Base-by-base conservation (phyloP, 345 rosid genomes). In the Mallotus nudiflorus region DNA sequence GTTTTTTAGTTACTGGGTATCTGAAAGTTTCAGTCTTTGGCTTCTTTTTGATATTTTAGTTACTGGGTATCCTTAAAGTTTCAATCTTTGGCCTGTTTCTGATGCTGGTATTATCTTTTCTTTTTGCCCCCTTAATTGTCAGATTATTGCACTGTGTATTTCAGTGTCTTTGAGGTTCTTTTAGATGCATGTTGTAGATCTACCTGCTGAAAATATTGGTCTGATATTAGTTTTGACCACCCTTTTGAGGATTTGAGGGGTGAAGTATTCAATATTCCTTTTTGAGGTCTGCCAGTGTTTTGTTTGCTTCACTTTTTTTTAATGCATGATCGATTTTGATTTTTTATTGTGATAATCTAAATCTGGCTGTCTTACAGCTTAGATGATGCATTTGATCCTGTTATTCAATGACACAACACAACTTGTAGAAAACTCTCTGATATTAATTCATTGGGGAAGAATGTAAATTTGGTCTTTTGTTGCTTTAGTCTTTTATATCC, bases 211-310 rank as follows among this genome's bases (percentile, higher is more conserved):
- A 20, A 62, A 28, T 18, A 52, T 52, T 71, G 67, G 54, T 65
- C 69, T 64, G 64, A 55, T 55, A 15, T 55, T 62, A 29, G 16
- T 60, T 35, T 50, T 50, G 11, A 33, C 55, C 49, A 51, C 46
- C 56, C 53, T 20, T 45, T 64, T 65, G 49, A 14, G 57, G 69
- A 15, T 33, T 45, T 54, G 56, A 72, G 59, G 22, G 56, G 24
- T 54, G 51, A 65, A 55, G 65, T 45, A 20, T 55, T 45, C 49
- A 33, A 44, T 20, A 58, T 33, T 48, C 28, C 11, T 19, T 14
- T 2, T 29, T 31, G n/a, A 11, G 51, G 52, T 54, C 62, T 40
- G 39, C 18, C 15, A 52, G 33, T 9, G 31, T 37, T 66, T 37
- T 37, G 18, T 22, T 8, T 66, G 15, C 33, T 14, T 50, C 14